Conservation (phyloP, 2,329 filamentous ascomycete genomes). For the Emericellopsis cladophorae region DNA sequence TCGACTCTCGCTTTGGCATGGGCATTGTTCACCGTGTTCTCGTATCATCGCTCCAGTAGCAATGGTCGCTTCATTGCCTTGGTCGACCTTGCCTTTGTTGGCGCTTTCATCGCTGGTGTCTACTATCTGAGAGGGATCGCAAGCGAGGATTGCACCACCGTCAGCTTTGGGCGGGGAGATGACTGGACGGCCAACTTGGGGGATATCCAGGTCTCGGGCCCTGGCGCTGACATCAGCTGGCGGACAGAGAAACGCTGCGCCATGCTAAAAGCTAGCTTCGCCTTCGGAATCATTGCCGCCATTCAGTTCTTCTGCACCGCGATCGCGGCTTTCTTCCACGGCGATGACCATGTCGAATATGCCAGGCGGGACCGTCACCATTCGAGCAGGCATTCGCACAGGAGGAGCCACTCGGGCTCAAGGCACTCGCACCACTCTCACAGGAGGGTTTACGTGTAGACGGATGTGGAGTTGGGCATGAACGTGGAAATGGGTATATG, state of each 20-base stretch:
- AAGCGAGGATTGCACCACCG: conserved; percentile 53
- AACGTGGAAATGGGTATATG: neutral
- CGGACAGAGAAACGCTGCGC: conserved; percentile 65
- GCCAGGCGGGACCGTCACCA: conserved; percentile 16
- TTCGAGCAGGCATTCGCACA: conserved; percentile 24
- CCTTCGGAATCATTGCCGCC: conserved; percentile 78
- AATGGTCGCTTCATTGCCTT: conserved; percentile 50
- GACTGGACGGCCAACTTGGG: conserved; percentile 48
- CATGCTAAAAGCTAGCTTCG: conserved; percentile 86
- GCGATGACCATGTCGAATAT: conserved; percentile 25
- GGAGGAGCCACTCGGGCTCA: conserved; percentile 18
- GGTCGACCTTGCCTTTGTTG: conserved; percentile 48
- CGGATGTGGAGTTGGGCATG: neutral
- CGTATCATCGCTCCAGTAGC: conserved; percentile 47
- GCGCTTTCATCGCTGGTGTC: conserved; percentile 50
- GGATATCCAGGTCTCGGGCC: conserved; percentile 40
- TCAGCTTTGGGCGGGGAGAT: conserved; percentile 37
- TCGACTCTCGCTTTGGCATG: conserved; percentile 50
- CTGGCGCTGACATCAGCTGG: conserved; percentile 30
- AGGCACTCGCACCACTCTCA: conserved; percentile 35
- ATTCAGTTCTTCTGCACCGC: conserved; percentile 71
- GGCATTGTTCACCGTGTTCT: conserved; percentile 53
- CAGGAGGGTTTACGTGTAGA: conserved; percentile 36
- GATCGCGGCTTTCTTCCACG: conserved; percentile 53
- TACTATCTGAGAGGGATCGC: conserved; percentile 47